Percentiles rank a stretch among this genome's conserved stretches.
These are phyloP conservation scores for Aspergillus incahuasiensis DNA, from an alignment of 495 filamentous ascomycete species.

Conservation along the genomic window DNA sequence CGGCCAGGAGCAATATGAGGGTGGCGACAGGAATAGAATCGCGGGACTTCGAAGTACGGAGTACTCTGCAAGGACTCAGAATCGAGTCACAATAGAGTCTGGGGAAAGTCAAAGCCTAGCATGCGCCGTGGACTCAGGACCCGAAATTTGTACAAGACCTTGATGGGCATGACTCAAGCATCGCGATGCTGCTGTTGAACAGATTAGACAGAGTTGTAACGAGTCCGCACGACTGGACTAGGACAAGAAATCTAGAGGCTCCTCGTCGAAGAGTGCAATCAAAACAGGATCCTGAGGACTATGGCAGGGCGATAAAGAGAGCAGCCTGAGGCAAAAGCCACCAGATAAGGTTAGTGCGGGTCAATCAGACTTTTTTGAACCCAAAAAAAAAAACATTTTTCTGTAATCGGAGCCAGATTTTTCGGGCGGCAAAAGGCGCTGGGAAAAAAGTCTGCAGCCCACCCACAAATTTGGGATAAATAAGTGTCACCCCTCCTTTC, in stretches of 20 bases:
- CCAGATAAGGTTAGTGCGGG: conserved; percentile 21
- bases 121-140: not conserved
- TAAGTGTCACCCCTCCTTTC: conserved; percentile 35
- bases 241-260: no score
- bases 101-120: conserved; percentile 8
- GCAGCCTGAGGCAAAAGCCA: not conserved
- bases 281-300: not conserved
- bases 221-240: no score
- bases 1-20: conserved; percentile 13
- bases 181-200: not conserved
- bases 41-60: not conserved
- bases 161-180: not conserved
- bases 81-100: not conserved
- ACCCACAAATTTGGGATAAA: conserved; percentile 40
- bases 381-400: conserved; percentile 18
- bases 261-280: not conserved
- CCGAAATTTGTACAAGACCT: not conserved
- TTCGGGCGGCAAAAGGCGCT: conserved; percentile 29
- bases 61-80: not conserved
- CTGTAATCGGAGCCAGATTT: conserved; percentile 5
- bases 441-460: conserved; percentile 5
- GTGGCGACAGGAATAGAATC: conserved; percentile 19
- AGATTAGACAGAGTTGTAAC: no score
- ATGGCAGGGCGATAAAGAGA: not conserved
- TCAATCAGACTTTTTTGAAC: conserved; percentile 10